Base-by-base conservation (phyloP, 371 early-diverging fungal genomes). In the Apophysomyces trapeziformis region DNA sequence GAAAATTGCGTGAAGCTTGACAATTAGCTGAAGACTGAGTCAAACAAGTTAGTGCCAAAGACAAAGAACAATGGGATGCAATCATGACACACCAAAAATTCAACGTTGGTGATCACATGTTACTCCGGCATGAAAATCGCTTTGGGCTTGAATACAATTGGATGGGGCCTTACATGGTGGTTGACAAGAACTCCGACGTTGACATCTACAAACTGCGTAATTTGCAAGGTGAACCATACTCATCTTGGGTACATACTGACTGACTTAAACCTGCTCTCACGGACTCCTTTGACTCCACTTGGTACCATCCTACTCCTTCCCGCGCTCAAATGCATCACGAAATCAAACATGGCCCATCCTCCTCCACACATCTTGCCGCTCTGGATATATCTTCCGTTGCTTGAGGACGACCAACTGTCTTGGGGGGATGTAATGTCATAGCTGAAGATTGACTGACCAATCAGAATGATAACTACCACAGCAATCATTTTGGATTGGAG, bases 161-260 rank as follows among this genome's bases (percentile, higher is more conserved):
- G 68, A 64, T 59, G 44, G 68, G 64, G 0, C 68, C 68, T 26
- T 63, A 64, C 18, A n/a, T 38, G 8, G 60, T 68, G 13, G 5
- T 59, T 1, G 38, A 62, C 12, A 45, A 21, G 0, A 47, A 57
- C 9, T 4, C 43, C 36, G 8, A 43, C 18, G n/a, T 57, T 5
- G 36, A 60, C 21, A 60, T 21, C 43, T 60, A 60, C 45, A 5
- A 60, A 44, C 35, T 60, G 2, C 21, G 18, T 1, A n/a, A n/a
- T 21, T 14, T 43, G 11, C 43, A 60, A 32, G 61, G 61, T 21
- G n/a, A 14, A 8, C 21, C 13, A 4, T 60, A 60, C 35, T 16
- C 43, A 1, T 60, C 43, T 38, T 60, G 61, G 43, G 61, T 60
- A 4, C 61, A 60, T 32, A 60, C 43, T 7, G 44, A 60, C 13